Base-by-base conservation (phyloP, 306 rosid genomes). In the Carpinus fangiana region DNA sequence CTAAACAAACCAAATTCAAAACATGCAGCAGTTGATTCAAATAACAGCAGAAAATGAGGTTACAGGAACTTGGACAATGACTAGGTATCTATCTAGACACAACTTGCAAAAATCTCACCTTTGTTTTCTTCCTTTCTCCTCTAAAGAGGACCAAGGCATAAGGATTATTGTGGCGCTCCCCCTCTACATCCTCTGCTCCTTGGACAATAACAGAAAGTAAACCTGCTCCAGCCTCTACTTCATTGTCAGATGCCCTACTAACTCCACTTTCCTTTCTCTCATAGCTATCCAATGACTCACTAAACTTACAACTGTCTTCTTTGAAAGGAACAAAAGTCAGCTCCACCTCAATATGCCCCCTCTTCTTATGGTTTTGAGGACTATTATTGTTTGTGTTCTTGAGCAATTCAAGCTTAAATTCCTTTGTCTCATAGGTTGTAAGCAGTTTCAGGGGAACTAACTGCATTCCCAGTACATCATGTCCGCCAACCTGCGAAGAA, bases 401-500 rank as follows among this genome's bases (percentile, higher is more conserved):
- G 4, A 90, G 87, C 79, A 95, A 79, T 82, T 95, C 92, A 57
- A 95, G 90, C 47, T 75, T 82, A n/a, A 91, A 83, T 76, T 90
- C 91, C 79, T 84, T 86, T 34, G 81, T 86, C 79, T 84, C 91
- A 8, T 81, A 82, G 6, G 96, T 96, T 17, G 84, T 85, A 36
- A 95, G 90, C 69, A 86, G 78, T 66, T 87, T 88, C 8, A 95
- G 85, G 8, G 98, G 98, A 83, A 95, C 79, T 62, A 92, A 55
- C 78, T 91, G 98, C 98, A 92, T 90, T 78, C 98, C 98, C 71
- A 95, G 83, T 67, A 76, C 85, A 84, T 95, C 98, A 78, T 92
- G 93, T 59, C 78, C 87, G 36, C 98, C 98, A 80, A 95, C 91
- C 98, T 93, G 85, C 31, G n/a, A 75, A 74, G 51, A 81, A 73